Base-by-base conservation (phyloP, 129 eudicot genomes). In the Heracleum sosnowskyi region DNA sequence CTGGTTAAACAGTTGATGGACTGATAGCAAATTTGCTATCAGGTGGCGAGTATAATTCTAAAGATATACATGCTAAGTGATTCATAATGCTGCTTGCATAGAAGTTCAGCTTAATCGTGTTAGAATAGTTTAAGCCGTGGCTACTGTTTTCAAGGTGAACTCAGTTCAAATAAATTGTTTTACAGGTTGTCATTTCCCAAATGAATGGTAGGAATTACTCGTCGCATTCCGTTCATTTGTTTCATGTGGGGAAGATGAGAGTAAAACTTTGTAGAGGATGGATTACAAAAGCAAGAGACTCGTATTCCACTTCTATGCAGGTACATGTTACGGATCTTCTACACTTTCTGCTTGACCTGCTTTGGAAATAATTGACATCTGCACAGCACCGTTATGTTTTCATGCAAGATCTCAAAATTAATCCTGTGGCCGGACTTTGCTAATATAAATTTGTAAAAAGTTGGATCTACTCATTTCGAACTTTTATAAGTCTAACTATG, bases 191-290 rank as follows among this genome's bases (percentile, higher is more conserved):
- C 78, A 90, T 95, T 70, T 88, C 96, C 78, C 99, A 92, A 82
- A 95, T 95, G 99, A 95, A 95, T 78, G 97, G 95, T 44, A 88
- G 96, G 26, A 93, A 95, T 83, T 89, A 92, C 83, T 90, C 99
- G 33, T 95, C 99, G 46, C 91, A 86, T 79, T 91, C 97, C 5
- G 84, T 78, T 41, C 99, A 95, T 82, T 28, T 92, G 64, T 84
- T 95, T 84, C 94, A 91, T 78, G 93, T 95, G 18, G 99, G 99
- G 66, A 95, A 88, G 85, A 82, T 87, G 82, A 92, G 91, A 82
- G 87, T 95, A 86, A 95, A 92, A 86, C 99, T 95, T n/a, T 82
- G 91, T 49, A 88, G 91, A 85, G 99, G 99, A 82, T 95, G 99
- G 99, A 91, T 95, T 80, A 91, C 96, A 11, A 95, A 92, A 88